phyloP scores from a whole-genome alignment of 2,329 filamentous ascomycete species.

The Arthrobotrys conoides region DNA sequence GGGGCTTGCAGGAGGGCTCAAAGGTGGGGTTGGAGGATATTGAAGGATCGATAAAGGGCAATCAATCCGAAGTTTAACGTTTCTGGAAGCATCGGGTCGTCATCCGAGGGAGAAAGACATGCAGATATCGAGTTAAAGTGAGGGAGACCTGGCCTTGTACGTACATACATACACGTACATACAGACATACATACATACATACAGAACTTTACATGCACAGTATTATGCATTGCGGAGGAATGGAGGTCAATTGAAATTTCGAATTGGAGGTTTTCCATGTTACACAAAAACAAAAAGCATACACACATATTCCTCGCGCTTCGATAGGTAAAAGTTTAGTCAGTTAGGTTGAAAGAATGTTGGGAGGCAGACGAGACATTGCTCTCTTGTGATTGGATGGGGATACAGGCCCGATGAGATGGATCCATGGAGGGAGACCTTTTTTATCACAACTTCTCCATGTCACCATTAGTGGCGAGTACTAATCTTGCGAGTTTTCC shows the following conservation, averaged over 20 bases:
- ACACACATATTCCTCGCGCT: slow-evolving; percentile 7
- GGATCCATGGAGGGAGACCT: slow-evolving; percentile 4
- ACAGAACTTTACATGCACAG: background rate
- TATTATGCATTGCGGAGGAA: slow-evolving; percentile 24
- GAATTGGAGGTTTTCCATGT: slow-evolving; percentile 1
- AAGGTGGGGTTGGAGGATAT: slow-evolving; percentile 14
- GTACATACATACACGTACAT: background rate
- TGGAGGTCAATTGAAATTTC: slow-evolving; percentile 3
- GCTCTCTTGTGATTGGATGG: slow-evolving; percentile 55
- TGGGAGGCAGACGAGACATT: slow-evolving; percentile 24
- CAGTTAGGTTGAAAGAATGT: background rate
- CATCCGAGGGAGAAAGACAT: slow-evolving; percentile 1
- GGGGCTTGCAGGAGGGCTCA: slow-evolving; percentile 13
- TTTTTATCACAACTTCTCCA: slow-evolving; percentile 17
- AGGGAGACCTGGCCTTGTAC: background rate
- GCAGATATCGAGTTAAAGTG: slow-evolving; percentile 5
- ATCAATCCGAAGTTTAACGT: slow-evolving; percentile 35
- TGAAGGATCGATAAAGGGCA: slow-evolving; percentile 7
- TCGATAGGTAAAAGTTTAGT: background rate
- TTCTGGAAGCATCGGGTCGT: slow-evolving; percentile 11
- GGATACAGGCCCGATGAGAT: slow-evolving; percentile 55
- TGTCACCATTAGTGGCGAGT: slow-evolving; percentile 24
- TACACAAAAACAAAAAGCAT: slow-evolving; percentile 48
- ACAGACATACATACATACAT: background rate
- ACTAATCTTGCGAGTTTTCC: background rate